phyloP scores from a whole-genome alignment of 75 land plant species.

The Picea sitchensis region DNA sequence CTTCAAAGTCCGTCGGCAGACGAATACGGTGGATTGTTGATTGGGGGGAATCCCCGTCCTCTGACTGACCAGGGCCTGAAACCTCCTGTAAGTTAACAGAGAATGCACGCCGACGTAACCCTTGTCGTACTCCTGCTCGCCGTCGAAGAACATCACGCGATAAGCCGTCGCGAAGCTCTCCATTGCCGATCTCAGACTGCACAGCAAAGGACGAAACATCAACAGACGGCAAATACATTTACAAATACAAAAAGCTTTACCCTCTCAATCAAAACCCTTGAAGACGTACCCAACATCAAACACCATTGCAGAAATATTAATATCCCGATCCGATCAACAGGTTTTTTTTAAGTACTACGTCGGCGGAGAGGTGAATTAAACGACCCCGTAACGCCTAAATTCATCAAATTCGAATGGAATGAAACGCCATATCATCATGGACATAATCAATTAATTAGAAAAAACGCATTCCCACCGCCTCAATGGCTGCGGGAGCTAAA shows the following conservation, averaged over 20 bases:
- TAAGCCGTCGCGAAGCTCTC: slow-evolving; percentile 39
- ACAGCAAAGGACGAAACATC: not conserved
- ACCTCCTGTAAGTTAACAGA: slow-evolving; percentile 43
- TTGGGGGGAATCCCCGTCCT: slow-evolving; percentile 70
- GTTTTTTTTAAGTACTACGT: too few species aligned
- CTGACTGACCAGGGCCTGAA: slow-evolving; percentile 51
- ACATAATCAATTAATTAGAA: too few species aligned
- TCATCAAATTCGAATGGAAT: too few species aligned
- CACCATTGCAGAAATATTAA: too few species aligned
- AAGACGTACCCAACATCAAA: too few species aligned
- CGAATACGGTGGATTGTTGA: slow-evolving; percentile 66
- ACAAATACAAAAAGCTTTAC: not conserved
- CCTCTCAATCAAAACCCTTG: not conserved
- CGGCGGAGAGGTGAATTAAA: too few species aligned
- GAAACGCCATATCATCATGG: too few species aligned
- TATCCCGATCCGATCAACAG: too few species aligned
- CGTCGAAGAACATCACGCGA: slow-evolving; percentile 72
- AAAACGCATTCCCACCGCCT: too few species aligned
- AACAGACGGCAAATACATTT: not conserved
- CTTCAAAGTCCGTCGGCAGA: slow-evolving; percentile 22
- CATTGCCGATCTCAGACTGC: slow-evolving; percentile 12
- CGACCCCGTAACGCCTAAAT: too few species aligned
- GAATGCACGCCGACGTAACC: slow-evolving; percentile 60
- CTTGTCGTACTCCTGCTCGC: slow-evolving; percentile 64
- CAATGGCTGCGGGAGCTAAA: too few species aligned